Base-by-base conservation (phyloP, 2,329 filamentous ascomycete genomes). In the Annulohypoxylon truncatum region DNA sequence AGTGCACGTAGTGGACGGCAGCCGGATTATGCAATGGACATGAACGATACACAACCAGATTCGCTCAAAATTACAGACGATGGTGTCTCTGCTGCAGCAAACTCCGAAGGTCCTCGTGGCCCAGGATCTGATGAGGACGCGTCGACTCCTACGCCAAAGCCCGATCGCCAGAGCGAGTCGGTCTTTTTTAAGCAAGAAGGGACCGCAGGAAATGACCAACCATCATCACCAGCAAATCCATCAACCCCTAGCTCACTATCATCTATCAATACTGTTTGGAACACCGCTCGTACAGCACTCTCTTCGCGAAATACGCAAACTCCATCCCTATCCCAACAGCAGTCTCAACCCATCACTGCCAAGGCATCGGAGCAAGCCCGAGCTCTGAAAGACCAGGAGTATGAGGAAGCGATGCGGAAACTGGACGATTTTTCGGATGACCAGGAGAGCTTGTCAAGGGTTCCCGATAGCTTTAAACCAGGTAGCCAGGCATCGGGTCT, bases 1-100 rank as follows among this genome's bases (percentile, higher is more conserved):
- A 86, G 81, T 69, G 73, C 79, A 68, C 78, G 48, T 64, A 86
- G 81, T 71, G 85, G 84, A 22, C 80, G 83, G 12, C 86, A 87
- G 61, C 81, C 82, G 2, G 83, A 85, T 60, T 81, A 79, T 4
- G 74, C 78, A 10, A 79, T 80, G 54, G 78, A 80, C 33, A 73
- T 77, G 38, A 77, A 78, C 38, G 64, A 69, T 15, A 73, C 64
- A 10, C 63, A 70, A 7, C 58, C 61, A 3, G 72, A 78, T 2
- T 75, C 77, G 0, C 69, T 77, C 10, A 58, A 53, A 12, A 71
- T 64, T 2, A 68, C 58, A n/a, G 67, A 70, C 22, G 56, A 67
- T 9, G 64, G 62, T 8, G 22, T 24, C 13, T 67, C 66, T 9
- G 44, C 38, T 2, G 42, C 65, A 31, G 44, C 58, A 9, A 63